These are phyloP conservation scores for Salicornia ramosissima DNA, from an alignment of 148 eudicot genomes.

Conservation along the genomic window DNA sequence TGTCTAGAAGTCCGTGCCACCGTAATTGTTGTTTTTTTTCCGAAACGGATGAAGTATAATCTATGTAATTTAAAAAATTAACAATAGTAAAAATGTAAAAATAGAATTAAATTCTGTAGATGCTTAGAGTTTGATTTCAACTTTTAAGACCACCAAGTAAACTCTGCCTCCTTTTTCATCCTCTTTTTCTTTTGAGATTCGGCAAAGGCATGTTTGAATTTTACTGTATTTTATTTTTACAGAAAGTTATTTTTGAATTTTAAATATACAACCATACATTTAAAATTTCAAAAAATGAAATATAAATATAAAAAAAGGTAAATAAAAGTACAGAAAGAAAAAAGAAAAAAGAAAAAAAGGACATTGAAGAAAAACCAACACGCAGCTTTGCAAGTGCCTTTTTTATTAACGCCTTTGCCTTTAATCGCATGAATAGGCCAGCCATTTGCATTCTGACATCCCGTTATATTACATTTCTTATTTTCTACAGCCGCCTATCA, in stretches of 20 bases:
- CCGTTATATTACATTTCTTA: not conserved
- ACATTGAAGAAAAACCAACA: not conserved
- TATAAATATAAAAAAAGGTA: too few species aligned
- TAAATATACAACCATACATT: not conserved
- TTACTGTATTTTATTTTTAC: too few species aligned
- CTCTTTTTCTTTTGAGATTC: too few species aligned
- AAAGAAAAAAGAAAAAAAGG: not conserved
- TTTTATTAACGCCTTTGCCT: not conserved
- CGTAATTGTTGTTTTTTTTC: too few species aligned
- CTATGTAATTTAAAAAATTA: too few species aligned
- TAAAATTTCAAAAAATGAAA: not conserved
- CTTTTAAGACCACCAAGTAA: not conserved
- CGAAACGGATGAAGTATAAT: too few species aligned
- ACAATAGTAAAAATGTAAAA: too few species aligned
- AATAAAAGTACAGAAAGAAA: too few species aligned
- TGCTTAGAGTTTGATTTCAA: too few species aligned
- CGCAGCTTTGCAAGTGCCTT: conserved; percentile 2
- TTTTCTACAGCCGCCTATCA: not conserved
- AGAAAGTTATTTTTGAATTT: not conserved
- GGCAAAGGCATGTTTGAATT: not conserved
- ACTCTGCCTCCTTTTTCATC: not conserved
- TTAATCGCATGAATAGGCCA: conserved; percentile 7
- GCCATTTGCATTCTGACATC: not conserved
- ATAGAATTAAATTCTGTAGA: too few species aligned
- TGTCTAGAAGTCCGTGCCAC: too few species aligned